Evolutionary conservation across 2,329 filamentous ascomycete genomes (phyloP), one percentile per base, ranked within the genome.

Genomic region (Aspergillus unguis): DNA sequence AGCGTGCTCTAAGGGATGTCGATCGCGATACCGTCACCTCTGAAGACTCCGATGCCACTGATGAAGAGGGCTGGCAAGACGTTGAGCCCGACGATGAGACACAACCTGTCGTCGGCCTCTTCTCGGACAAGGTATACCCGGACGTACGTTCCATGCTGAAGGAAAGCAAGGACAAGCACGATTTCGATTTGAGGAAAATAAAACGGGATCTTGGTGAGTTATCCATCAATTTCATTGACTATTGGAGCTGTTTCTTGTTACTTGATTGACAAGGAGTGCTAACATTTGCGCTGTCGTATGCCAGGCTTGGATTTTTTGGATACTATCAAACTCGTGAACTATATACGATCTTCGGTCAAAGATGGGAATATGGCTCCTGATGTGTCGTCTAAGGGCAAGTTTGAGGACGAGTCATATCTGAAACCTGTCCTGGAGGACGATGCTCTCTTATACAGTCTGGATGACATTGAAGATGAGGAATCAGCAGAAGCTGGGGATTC

Each of bases 401-500:
- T 96, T 57, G 79, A 84, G n/a, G 83, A 90, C 56, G 92, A 97
- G 58, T 80, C 81, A 58, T 95, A 85, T 65, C 78, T 99, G 53
- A 87, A 88, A 66, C 94, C 94, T 0, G 85, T 91, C 3, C 74
- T 99, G 6, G 86, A 94, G 53, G 90, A 96, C 60, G 94, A 99
- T 68, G 88, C 92, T 3, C 77, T 97, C 48, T 83, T 99, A 31
- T 91, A 95, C 67, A 88, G 83, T 51, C 78, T 99, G 23, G 92
- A 95, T 58, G 94, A 96, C 57, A 77, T 95, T 7, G 71, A 77
- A 28, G 71, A 73, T 9, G 62, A 71, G 11, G 69, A 63, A 2
- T 59, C 60, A 4, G 62, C 58, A 36, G 61, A 53, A 23, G 56
- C 52, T 48, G 56, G 55, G 57, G 67, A 57, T 60, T 70, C 65